Evolutionary conservation across 768 basidiomycete species (phyloP), one percentile per base, ranked within the genome.

Genomic region (Cyclocybe aegerita): DNA sequence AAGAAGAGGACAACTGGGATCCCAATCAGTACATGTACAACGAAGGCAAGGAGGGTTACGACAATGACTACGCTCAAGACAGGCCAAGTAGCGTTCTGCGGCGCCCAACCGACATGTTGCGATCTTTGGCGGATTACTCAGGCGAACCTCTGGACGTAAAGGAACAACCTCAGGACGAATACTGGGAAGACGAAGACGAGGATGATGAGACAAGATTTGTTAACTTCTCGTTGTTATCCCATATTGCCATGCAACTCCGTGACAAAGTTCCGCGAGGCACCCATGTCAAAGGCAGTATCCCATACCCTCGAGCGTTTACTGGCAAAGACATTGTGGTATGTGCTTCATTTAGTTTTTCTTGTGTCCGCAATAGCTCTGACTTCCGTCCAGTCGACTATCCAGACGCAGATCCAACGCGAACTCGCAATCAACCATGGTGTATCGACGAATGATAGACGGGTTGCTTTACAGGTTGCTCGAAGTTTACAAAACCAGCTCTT

Each of bases 251-350:
- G 33, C 86, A 90, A 63, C 70, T 98, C 49, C 80, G 88, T 48
- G 95, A 98, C 69, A 89, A 91, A 63, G 91, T 98, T 2, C 91
- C 90, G 3, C 78, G 90, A 48, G 86, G 84, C 6, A 83, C 81
- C 6, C 95, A 97, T 59, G 88, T 92, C 53, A 97, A 98, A 71
- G 93, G 92, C 6, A 90, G 93, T 48, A 90, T 98, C 37, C 88
- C 90, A 2, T 96, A 96, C 65, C 89, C 87, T 4, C 76, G 83
- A 3, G 88, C 91, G 15, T 98, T 98, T 59, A 98, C 96, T 2
- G 96, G 96, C 5, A 91, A 90, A 61, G 93, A 98, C 60, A 84
- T 96, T 33, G 93, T 98, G 56, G 90, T 94, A 70, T 61, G 91
- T 83, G 8, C 7, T 23, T 12, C 11, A 37, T 33, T 1, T 77